Conservation (phyloP, 495 filamentous ascomycete species). For the Bryoglossum gracile region DNA sequence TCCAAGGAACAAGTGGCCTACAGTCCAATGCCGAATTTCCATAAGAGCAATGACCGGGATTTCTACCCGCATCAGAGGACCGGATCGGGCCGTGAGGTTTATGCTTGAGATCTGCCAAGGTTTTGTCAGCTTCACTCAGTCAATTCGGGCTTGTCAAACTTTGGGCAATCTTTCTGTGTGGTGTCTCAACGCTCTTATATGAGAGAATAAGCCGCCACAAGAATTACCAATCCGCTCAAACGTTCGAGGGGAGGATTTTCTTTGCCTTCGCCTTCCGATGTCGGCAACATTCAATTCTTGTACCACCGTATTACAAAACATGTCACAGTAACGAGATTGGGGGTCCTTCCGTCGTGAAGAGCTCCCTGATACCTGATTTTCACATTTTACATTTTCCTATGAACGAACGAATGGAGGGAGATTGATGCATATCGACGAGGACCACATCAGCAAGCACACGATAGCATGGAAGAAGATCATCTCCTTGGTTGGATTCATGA, state of each 20-base stretch:
- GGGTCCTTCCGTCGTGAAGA: no score
- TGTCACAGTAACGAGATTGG: conserved; percentile 1
- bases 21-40: neutral
- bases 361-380: neutral
- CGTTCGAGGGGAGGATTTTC: neutral
- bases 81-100: neutral
- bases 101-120: neutral
- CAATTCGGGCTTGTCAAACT: no score
- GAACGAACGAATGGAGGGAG: neutral
- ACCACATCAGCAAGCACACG: neutral
- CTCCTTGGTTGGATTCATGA: neutral
- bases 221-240: neutral
- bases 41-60: no score
- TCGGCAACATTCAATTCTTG: neutral
- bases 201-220: neutral
- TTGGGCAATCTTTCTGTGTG: neutral
- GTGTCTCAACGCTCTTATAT: neutral
- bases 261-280: neutral
- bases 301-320: conserved; percentile 4
- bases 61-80: no score
- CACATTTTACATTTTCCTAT: neutral
- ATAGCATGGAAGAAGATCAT: neutral
- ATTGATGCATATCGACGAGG: neutral
- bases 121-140: neutral
- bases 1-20: neutral